Evolutionary conservation across 1,284 basidiomycete genomes (phyloP).

Genomic region (Boletellus sp.): DNA sequence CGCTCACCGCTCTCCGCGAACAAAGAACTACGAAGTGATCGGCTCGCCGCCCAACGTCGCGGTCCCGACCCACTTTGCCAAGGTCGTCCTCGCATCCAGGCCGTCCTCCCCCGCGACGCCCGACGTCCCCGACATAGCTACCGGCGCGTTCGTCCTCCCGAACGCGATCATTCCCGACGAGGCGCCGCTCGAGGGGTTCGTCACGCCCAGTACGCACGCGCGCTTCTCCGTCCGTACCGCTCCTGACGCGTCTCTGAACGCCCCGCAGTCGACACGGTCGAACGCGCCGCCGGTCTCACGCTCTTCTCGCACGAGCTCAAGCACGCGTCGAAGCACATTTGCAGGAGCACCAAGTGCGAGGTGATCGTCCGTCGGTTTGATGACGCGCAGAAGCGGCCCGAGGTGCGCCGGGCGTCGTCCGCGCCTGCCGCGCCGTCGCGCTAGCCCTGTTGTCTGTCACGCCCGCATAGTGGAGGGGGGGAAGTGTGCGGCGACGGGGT

Average conservation of each 20-base stretch:
- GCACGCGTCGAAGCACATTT: conserved; percentile 79
- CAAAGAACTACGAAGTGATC: conserved; percentile 86
- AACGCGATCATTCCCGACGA: conserved; percentile 88
- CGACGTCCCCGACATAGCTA: conserved; percentile 69
- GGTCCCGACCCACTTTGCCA: conserved; percentile 98
- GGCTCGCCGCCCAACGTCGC: conserved; percentile 86
- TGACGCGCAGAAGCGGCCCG: conserved; percentile 75
- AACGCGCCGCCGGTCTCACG: conserved; percentile 85
- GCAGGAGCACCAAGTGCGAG: conserved; percentile 81
- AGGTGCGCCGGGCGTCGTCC: conserved; percentile 49
- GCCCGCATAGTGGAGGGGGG: too few relatives aligned
- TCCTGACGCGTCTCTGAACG: background rate
- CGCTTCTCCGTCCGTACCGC: background rate
- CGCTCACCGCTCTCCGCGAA: too few relatives aligned
- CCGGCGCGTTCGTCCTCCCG: conserved; percentile 92
- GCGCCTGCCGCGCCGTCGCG: conserved; percentile 40
- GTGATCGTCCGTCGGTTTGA: conserved; percentile 84
- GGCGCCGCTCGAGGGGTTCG: conserved; percentile 74
- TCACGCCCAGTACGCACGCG: conserved; percentile 63
- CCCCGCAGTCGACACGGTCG: conserved; percentile 75
- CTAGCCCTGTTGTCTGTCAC: background rate
- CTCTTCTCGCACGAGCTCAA: conserved; percentile 89
- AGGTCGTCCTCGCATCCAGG: conserved; percentile 83
- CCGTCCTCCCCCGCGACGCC: conserved; percentile 73
- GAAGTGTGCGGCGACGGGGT: too few relatives aligned